Evolutionary conservation across 2,329 filamentous ascomycete species (phyloP).

Genomic region (Chaetomium sp.): DNA sequence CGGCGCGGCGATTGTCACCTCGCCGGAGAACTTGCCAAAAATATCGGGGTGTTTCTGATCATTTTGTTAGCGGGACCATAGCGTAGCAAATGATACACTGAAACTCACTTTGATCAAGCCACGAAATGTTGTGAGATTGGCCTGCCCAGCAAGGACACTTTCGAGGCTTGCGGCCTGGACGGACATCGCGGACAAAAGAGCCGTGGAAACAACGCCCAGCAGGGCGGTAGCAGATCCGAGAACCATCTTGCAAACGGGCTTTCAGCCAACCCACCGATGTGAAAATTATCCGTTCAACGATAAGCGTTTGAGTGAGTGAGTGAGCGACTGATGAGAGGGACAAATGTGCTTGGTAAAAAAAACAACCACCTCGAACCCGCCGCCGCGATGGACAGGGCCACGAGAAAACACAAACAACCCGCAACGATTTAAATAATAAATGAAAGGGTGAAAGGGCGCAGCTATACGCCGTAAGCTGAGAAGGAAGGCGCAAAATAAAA

Average conservation of each 20-base stretch:
- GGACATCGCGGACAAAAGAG: neutral
- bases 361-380: no score
- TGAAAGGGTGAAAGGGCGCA: no score
- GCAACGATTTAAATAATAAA: no score
- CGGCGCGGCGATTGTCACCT: slow-evolving; percentile 15
- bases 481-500: no score
- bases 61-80: neutral
- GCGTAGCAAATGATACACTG: neutral
- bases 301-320: no score
- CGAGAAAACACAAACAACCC: no score
- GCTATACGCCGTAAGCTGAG: no score
- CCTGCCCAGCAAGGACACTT: slow-evolving; percentile 10
- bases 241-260: neutral
- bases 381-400: no score
- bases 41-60: slow-evolving; percentile 12
- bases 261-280: neutral
- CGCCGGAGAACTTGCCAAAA: slow-evolving; percentile 11
- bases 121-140: slow-evolving; percentile 14
- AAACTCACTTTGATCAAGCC: slow-evolving; percentile 10
- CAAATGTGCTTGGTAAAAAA: neutral
- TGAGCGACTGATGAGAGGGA: neutral
- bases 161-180: slow-evolving; percentile 6
- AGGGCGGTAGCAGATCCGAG: slow-evolving; percentile 1
- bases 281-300: neutral
- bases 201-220: neutral